Evolutionary conservation across 768 basidiomycete species (phyloP), one percentile per base, ranked within the genome.

Genomic region (Daedalea quercina): DNA sequence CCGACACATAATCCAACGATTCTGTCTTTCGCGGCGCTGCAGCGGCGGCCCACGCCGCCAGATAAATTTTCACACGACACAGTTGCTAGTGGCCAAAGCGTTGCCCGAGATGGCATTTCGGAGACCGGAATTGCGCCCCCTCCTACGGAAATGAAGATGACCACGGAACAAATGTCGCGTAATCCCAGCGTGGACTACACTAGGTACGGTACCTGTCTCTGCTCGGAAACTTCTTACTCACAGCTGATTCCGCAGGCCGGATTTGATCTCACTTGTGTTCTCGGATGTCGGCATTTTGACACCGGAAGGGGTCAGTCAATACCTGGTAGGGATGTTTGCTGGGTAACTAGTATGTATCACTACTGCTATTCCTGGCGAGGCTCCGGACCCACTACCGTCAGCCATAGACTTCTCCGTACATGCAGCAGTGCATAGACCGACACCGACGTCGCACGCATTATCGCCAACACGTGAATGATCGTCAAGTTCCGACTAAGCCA

Each of bases 181-280:
- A 91, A 90, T 67, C 95, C 94, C 8, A 81, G 86, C 61, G 91
- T 95, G 40, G 95, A 98, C 69, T 94, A 96, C 67, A 97, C 95
- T 50, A 87, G 90, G 89, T 87, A 57, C 56, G 72, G 55, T 49
- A 52, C 50, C 24, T 40, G 28, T 42, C 46, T 12, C 43, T 15
- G 15, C 19, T 37, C 24, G 28, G 3, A 34, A 37, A 53, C 49
- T 55, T 22, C 48, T 46, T 33, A 45, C 53, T 54, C 50, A 61
- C 60, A 50, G 57, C 51, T 31, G 28, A 49, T 55, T 54, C 11
- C 25, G 15, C 58, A 91, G 89, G 64, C 91, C 94, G 50, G 93
- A 97, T 73, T 73, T 95, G 58, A 95, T 97, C 57, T 87, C 91
- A 33, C 78, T 97, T 34, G 91, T 98, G 34, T 90, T 97, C 65